Evolutionary conservation across 2,329 filamentous ascomycete species (phyloP), one percentile per base, ranked within the genome.

Genomic region (Paramyrothecium sp.): DNA sequence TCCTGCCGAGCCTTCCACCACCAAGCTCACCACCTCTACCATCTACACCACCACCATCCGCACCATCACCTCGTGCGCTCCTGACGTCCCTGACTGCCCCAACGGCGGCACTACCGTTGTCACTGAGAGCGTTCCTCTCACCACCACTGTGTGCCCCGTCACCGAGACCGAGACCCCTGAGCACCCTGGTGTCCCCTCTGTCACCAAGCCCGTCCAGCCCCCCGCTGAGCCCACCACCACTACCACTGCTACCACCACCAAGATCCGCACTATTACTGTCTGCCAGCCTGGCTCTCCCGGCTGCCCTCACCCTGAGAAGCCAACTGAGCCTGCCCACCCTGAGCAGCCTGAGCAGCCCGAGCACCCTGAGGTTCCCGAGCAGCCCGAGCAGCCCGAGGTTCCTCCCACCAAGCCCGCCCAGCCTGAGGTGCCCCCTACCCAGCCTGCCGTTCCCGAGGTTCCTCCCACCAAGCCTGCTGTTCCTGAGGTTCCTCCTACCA

Each of bases 121-220:
- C 74, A 61, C 57, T 44, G 47, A 59, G 33, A n/a, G 33, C 41
- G 13, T 30, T 22, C 33, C 51, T 20, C n/a, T 19, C 53, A 49
- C 44, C 44, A 48, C 58, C 48, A 57, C 59, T 49, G 51, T 60
- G 26, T 51, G 53, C 55, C 56, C 58, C 52, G 56, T 79, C 74
- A 61, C 57, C 41, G 48, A 59, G 33, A 23, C 48, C 41, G 53
- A 55, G 46, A 20, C 46, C 46, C 33, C 53, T 19, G 26, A 49
- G 44, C 0, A 34, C 51, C 51, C 51, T 19, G 51, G 16, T 41
- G 38, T 44, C 13, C 38, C 38, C n/a, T 17, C 38, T 12, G 38
- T 44, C 38, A 56, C 54, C 41, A 56, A 56, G 54, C 49, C 50
- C 11, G 41, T 46, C 8, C 7, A 53, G 13, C 51, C 54, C 23